These are phyloP conservation scores for Alternaria atra DNA, from an alignment of 2,329 filamentous ascomycete species.

Conservation along the genomic window DNA sequence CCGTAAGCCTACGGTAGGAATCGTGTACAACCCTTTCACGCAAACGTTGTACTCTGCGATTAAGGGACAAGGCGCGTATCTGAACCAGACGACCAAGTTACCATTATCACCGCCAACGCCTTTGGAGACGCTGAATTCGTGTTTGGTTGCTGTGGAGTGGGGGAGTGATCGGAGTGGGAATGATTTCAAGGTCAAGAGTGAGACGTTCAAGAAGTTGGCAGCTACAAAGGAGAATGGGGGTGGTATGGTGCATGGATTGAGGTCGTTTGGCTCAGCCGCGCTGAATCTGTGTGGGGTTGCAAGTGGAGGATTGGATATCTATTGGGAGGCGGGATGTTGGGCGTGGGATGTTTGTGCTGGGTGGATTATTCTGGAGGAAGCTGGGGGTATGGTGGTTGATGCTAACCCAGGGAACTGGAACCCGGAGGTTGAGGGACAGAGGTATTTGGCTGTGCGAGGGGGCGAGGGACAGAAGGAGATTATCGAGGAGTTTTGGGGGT, in stretches of 20 bases:
- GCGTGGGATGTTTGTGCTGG: conserved; percentile 87
- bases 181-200: conserved; percentile 75
- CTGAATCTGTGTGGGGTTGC: conserved; percentile 79
- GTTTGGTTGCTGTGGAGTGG: conserved; percentile 78
- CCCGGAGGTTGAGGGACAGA: conserved; percentile 64
- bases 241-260: conserved; percentile 77
- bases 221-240: conserved; percentile 68
- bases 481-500: conserved; percentile 60
- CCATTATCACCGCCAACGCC: conserved; percentile 64
- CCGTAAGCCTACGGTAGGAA: conserved; percentile 70
- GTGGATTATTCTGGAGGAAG: conserved; percentile 78
- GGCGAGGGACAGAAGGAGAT: conserved; percentile 57
- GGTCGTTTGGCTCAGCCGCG: conserved; percentile 76
- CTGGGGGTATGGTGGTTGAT: conserved; percentile 75
- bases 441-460: conserved; percentile 61
- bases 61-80: conserved; percentile 71
- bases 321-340: conserved; percentile 87
- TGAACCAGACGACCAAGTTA: conserved; percentile 50
- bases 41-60: conserved; percentile 74
- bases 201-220: conserved; percentile 68
- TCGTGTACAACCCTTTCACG: conserved; percentile 83
- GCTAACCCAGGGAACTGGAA: conserved; percentile 78
- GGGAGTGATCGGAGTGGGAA: conserved; percentile 72
- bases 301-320: conserved; percentile 74
- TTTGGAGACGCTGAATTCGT: conserved; percentile 67